Percentiles rank a stretch among this genome's conserved stretches.
phyloP scores from a whole-genome alignment of 164 flowering plant species.

The Warburgia ugandensis region DNA sequence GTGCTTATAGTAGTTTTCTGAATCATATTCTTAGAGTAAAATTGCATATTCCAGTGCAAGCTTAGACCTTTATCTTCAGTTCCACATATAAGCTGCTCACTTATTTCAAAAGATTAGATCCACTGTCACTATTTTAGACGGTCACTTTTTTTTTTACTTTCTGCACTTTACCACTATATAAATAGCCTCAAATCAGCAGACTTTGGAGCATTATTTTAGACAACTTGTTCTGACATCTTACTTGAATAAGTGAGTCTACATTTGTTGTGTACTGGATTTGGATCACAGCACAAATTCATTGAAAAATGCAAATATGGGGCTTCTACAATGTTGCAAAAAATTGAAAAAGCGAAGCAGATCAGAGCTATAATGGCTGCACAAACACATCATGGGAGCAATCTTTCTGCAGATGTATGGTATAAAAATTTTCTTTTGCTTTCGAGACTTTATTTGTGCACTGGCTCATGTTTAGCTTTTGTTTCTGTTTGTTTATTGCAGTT shows the following conservation, averaged over 20 bases:
- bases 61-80: no score
- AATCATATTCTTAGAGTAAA: no score
- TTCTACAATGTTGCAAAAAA: conserved; percentile 67
- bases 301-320: conserved; percentile 87
- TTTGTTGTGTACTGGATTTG: background rate
- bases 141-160: background rate
- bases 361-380: conserved; percentile 59
- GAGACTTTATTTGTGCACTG: background rate
- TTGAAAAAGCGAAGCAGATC: conserved; percentile 73
- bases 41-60: no score
- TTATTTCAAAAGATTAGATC: no score
- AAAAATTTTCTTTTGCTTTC: background rate
- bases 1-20: conserved; percentile 22
- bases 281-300: conserved; percentile 79
- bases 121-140: background rate
- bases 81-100: no score
- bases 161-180: no score
- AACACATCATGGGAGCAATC: conserved; percentile 32
- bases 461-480: background rate
- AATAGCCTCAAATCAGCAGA: no score
- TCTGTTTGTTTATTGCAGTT: conserved; percentile 14
- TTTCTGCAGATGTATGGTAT: conserved; percentile 41
- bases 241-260: background rate
- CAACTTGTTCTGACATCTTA: background rate
- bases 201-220: no score